Conservation (phyloP, 208 protist species). For the Leptomonas seymouri region DNA sequence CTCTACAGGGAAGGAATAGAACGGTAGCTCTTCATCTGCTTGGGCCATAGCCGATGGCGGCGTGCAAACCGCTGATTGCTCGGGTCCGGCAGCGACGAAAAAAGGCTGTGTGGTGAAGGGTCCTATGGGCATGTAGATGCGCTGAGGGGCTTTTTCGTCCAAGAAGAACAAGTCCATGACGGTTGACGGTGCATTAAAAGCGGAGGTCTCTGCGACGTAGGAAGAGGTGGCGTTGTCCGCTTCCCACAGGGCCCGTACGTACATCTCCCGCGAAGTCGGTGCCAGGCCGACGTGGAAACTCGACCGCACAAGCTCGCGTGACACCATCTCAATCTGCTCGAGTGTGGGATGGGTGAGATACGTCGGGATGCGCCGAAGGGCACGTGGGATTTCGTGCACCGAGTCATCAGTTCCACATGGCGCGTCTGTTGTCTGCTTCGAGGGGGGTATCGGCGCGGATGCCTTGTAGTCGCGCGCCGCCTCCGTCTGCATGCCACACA, state of each 20-base stretch:
- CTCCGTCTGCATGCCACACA: slow-evolving; percentile 81
- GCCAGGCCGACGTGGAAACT: slow-evolving; percentile 34
- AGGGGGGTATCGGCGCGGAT: neutral
- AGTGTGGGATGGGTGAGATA: slow-evolving; percentile 62
- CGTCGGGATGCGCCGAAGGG: slow-evolving; percentile 53
- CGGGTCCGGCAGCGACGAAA: neutral
- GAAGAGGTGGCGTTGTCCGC: slow-evolving; percentile 8
- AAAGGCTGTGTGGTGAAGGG: neutral
- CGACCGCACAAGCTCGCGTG: slow-evolving; percentile 33
- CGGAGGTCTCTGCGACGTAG: slow-evolving; percentile 15
- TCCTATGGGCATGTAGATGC: slow-evolving; percentile 53
- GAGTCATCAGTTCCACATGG: neutral
- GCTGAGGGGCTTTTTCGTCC: slow-evolving; percentile 36
- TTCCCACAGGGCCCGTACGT: slow-evolving; percentile 3
- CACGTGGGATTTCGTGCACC: slow-evolving; percentile 14
- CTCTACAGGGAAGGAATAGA: slow-evolving; percentile 81
- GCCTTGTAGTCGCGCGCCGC: slow-evolving; percentile 18
- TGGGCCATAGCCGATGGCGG: neutral
- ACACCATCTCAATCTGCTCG: slow-evolving; percentile 55
- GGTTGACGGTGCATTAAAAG: slow-evolving; percentile 13
- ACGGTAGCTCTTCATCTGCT: slow-evolving; percentile 32
- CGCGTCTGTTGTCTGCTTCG: neutral
- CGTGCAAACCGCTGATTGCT: neutral
- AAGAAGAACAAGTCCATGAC: slow-evolving; percentile 53
- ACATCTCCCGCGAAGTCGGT: slow-evolving; percentile 18